Conservation (phyloP, 2,329 filamentous ascomycete genomes). For the Aureobasidium sp. region DNA sequence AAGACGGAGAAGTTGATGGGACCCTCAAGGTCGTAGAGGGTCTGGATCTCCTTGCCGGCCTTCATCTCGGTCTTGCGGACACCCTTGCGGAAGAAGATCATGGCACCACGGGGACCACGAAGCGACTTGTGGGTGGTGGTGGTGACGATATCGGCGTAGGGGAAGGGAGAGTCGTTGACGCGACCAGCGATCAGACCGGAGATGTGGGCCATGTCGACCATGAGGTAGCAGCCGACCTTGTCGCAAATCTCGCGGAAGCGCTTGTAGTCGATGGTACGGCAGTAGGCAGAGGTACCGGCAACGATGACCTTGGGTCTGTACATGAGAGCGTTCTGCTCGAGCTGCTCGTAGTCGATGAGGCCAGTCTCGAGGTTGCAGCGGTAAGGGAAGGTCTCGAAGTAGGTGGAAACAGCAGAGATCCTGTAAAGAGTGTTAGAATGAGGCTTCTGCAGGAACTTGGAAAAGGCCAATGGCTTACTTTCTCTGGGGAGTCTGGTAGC, state of each 20-base stretch:
- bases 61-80: conserved; percentile 76
- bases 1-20: conserved; percentile 97
- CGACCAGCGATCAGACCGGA: conserved; percentile 89
- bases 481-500: conserved; percentile 91
- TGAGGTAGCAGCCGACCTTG: conserved; percentile 84
- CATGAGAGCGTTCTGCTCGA: conserved; percentile 78
- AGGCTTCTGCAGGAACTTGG: neutral
- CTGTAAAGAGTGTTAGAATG: neutral
- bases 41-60: conserved; percentile 63
- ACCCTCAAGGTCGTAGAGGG: conserved; percentile 81
- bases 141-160: conserved; percentile 86
- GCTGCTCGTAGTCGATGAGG: conserved; percentile 86
- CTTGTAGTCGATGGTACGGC: conserved; percentile 89
- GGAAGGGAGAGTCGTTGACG: conserved; percentile 84
- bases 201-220: conserved; percentile 96
- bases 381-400: conserved; percentile 97
- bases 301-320: conserved; percentile 96
- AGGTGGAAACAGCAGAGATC: conserved; percentile 98
- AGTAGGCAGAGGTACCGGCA: conserved; percentile 91
- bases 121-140: conserved; percentile 98
- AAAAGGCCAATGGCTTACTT: conserved; percentile 43
- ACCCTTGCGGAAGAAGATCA: conserved; percentile 98
- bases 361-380: conserved; percentile 84
- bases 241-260: conserved; percentile 86
- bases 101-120: conserved; percentile 85